Evolutionary conservation across 2,329 filamentous ascomycete genomes (phyloP).

Genomic region (Arthroderma sp.): DNA sequence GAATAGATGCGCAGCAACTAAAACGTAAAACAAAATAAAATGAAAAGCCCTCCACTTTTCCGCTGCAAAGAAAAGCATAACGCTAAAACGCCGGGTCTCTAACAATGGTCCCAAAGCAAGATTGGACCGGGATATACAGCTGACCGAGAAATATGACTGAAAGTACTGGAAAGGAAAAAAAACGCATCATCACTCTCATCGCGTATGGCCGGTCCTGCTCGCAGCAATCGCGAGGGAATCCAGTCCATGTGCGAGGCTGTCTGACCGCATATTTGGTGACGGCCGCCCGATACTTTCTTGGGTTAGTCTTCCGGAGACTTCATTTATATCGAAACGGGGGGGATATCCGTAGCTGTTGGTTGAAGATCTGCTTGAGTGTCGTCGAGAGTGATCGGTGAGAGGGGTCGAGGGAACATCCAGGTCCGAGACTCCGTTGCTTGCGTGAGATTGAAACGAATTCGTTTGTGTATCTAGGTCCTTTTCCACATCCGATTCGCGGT

Average conservation of each 20-base stretch:
- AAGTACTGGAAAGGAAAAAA: no score
- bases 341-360: constrained; percentile 3
- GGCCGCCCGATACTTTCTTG: not conserved
- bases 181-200: not conserved
- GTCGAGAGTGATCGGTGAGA: not conserved
- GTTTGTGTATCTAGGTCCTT: constrained; percentile 10
- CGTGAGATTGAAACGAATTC: not conserved
- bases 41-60: no score
- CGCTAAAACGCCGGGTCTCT: no score
- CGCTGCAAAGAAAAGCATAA: no score
- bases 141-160: no score
- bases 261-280: constrained; percentile 1
- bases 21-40: no score
- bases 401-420: not conserved
- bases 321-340: constrained; percentile 1
- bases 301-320: not conserved
- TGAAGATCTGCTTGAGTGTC: constrained; percentile 4
- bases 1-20: no score
- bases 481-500: constrained; percentile 27
- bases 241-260: constrained; percentile 5
- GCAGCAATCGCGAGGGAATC: constrained; percentile 8
- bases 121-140: no score
- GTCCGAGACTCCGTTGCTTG: not conserved
- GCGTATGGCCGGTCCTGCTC: constrained; percentile 1
- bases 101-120: no score